phyloP scores from a whole-genome alignment of 805 yeast species.

The Blastobotrys americana region DNA sequence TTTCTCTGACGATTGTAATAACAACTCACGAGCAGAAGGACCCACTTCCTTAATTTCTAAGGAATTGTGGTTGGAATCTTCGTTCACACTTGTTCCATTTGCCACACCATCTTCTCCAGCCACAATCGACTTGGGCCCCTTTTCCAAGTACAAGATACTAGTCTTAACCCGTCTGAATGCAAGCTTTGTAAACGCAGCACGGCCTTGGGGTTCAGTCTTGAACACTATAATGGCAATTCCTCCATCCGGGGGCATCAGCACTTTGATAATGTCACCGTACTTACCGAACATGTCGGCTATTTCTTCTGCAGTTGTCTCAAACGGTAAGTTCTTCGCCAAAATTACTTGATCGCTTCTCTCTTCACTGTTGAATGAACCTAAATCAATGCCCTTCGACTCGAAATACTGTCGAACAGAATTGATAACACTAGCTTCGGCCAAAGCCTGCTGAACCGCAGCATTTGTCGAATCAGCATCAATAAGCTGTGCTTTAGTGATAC shows the following conservation, averaged over 20 bases:
- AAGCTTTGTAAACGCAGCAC: conserved; percentile 81
- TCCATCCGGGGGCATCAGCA: conserved; percentile 93
- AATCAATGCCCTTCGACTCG: conserved; percentile 77
- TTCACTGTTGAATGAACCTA: conserved; percentile 53
- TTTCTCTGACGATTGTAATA: conserved; percentile 17
- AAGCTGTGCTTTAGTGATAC: conserved; percentile 73
- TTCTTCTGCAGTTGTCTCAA: conserved; percentile 74
- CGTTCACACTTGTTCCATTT: conserved; percentile 25
- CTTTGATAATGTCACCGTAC: conserved; percentile 70
- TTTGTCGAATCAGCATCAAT: conserved; percentile 80
- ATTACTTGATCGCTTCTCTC: conserved; percentile 72
- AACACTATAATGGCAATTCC: conserved; percentile 92
- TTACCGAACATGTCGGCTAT: conserved; percentile 73
- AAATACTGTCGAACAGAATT: conserved; percentile 86
- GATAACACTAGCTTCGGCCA: conserved; percentile 94
- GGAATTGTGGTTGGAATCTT: conserved; percentile 1
- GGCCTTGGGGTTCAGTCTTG: conserved; percentile 72
- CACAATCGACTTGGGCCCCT: conserved; percentile 84
- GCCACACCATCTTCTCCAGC: conserved; percentile 33
- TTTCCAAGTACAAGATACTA: conserved; percentile 81
- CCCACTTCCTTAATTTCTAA: conserved; percentile 28
- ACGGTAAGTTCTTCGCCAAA: conserved; percentile 85
- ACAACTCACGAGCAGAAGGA: conserved; percentile 38
- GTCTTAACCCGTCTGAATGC: conserved; percentile 85
- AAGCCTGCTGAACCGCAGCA: conserved; percentile 92